Percentiles rank a stretch among this genome's conserved stretches.
These are phyloP conservation scores for Yarrowia hollandica DNA, from an alignment of 805 yeast genomes.

Conservation along the genomic window DNA sequence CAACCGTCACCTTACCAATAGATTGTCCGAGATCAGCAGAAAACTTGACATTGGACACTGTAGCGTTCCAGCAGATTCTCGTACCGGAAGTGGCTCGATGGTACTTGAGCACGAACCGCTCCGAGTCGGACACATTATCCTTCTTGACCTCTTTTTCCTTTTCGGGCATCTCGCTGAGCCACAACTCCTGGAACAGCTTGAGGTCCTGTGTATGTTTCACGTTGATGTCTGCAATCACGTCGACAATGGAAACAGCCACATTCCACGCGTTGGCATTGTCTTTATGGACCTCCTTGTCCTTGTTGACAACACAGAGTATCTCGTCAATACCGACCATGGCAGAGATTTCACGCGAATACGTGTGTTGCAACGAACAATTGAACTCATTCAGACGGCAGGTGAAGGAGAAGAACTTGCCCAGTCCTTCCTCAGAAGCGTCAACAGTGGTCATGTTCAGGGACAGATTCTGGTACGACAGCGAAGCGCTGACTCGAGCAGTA, in stretches of 20 bases:
- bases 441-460: slow-evolving; percentile 56
- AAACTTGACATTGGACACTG: slow-evolving; percentile 53
- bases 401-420: slow-evolving; percentile 45
- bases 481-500: slow-evolving; percentile 86
- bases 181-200: slow-evolving; percentile 75
- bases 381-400: slow-evolving; percentile 55
- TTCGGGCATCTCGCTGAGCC: slow-evolving; percentile 53
- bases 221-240: slow-evolving; percentile 63
- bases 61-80: slow-evolving; percentile 74
- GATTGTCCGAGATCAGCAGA: slow-evolving; percentile 81
- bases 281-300: not conserved
- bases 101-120: slow-evolving; percentile 43
- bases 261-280: slow-evolving; percentile 36
- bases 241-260: slow-evolving; percentile 52
- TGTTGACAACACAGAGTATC: slow-evolving; percentile 21
- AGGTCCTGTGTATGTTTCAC: slow-evolving; percentile 86
- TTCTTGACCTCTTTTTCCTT: slow-evolving; percentile 10
- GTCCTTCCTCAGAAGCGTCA: slow-evolving; percentile 37
- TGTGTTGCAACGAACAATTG: slow-evolving; percentile 78
- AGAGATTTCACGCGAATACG: slow-evolving; percentile 76
- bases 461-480: slow-evolving; percentile 71
- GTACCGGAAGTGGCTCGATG: slow-evolving; percentile 60
- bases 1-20: slow-evolving; percentile 62
- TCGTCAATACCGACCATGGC: slow-evolving; percentile 52
- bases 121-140: slow-evolving; percentile 28